Base-by-base conservation (phyloP, 2,329 filamentous ascomycete species). In the Ophiostoma angusticollis region DNA sequence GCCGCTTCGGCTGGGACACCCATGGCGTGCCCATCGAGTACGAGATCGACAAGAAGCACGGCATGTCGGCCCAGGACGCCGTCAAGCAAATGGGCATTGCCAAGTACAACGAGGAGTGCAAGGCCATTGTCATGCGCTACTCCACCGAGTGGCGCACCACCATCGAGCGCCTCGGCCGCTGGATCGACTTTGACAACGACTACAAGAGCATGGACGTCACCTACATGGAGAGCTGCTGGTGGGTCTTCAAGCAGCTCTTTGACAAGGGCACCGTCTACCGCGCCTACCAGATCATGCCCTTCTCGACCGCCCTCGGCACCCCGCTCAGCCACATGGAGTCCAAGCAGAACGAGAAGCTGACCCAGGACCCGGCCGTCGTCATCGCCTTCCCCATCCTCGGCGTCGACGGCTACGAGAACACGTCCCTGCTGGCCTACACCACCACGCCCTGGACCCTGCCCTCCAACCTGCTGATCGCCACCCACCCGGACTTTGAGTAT, bases 101-200 rank as follows among this genome's bases (percentile, higher is more conserved):
- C 40, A 82, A 84, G 53, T 96, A 95, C 66, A 96, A 96, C 57
- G 79, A 74, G 45, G 84, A 94, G 63, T 96, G 89, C 59, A 74
- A 81, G 45, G 78, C 84, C 46, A 94, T 95, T 58, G 89, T 95
- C 50, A 93, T 95, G 84, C 75, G 83, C 52, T 95, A 82, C 57
- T 77, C 85, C 9, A 60, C 69, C 13, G 89, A 95, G 58, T 96
- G 89, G 89, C 75, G 85, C 52, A 65, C 77, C 46, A 93, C 85
- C 19, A 82, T 95, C 51, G 85, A 93, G 54, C 71, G 89, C 45
- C 63, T 96, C 29, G 89, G 89, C 41, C 80, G 89, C 42, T 96
- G 89, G 89, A 91, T 95, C 52, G 89, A 95, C 61, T 95, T 96
- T 51, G 89, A 96, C 60, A 91, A 93, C 52, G 85, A 95, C 58